Conservation (phyloP, 768 basidiomycete genomes). For the Leucocoprinus leucothites region DNA sequence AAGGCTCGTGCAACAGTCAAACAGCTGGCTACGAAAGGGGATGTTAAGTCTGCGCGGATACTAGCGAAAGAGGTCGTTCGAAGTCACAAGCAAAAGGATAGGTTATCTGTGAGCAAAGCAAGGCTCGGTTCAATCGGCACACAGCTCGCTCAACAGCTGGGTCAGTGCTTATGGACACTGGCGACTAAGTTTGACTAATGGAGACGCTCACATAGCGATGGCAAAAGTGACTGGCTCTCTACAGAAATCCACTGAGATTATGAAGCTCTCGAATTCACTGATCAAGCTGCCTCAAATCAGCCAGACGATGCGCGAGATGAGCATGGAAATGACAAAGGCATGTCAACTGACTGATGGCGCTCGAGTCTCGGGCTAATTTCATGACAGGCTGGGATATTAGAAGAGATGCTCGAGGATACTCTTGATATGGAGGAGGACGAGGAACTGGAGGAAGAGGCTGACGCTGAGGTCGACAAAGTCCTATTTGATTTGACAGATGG, state of each 20-base stretch:
- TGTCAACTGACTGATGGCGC: slow-evolving; percentile 11
- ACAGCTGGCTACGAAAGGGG: slow-evolving; percentile 86
- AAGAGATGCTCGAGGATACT: slow-evolving; percentile 96
- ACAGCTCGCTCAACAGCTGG: slow-evolving; percentile 89
- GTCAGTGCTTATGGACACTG: slow-evolving; percentile 43
- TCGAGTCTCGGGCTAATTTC: background rate
- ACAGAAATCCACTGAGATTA: slow-evolving; percentile 97
- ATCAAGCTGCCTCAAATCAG: slow-evolving; percentile 91
- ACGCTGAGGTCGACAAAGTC: slow-evolving; percentile 96
- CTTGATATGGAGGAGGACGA: slow-evolving; percentile 92
- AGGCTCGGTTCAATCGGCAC: slow-evolving; percentile 85
- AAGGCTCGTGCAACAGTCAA: slow-evolving; percentile 84
- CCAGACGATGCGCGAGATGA: slow-evolving; percentile 95
- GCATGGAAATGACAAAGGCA: slow-evolving; percentile 99
- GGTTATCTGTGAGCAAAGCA: slow-evolving; percentile 90
- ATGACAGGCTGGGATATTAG: slow-evolving; percentile 90
- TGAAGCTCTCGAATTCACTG: slow-evolving; percentile 94
- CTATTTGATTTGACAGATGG: slow-evolving; percentile 94
- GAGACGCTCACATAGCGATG: slow-evolving; percentile 60
- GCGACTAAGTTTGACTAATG: background rate
- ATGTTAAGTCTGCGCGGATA: slow-evolving; percentile 89
- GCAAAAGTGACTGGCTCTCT: slow-evolving; percentile 95
- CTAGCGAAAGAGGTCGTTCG: slow-evolving; percentile 93
- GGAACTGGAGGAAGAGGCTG: slow-evolving; percentile 94
- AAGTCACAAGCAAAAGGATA: slow-evolving; percentile 91